Evolutionary conservation across 306 rosid species (phyloP).

Genomic region (Pyrus pyrifolia): DNA sequence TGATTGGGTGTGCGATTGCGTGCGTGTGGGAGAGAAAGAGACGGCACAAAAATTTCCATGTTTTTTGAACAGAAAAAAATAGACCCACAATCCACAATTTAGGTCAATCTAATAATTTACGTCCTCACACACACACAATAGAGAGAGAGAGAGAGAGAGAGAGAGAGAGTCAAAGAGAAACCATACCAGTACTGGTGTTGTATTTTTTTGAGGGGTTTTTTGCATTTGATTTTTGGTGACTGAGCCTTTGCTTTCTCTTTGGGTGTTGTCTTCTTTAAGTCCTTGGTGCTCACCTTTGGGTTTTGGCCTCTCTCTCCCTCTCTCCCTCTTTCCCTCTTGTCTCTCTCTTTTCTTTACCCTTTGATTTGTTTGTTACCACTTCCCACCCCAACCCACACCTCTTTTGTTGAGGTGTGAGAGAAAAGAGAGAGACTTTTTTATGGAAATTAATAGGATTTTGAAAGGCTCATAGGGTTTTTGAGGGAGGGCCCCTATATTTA

Average conservation of each 20-base stretch:
- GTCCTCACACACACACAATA: background rate
- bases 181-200: slow-evolving; percentile 17
- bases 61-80: slow-evolving; percentile 7
- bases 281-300: slow-evolving; percentile 12
- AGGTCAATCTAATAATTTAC: slow-evolving; percentile 5
- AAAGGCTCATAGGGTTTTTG: slow-evolving; percentile 12
- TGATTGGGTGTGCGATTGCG: background rate
- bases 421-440: slow-evolving; percentile 11
- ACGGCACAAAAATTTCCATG: slow-evolving; percentile 23
- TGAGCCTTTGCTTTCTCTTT: background rate
- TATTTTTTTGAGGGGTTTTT: background rate
- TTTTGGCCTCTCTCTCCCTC: background rate
- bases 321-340: background rate
- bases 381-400: background rate
- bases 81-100: slow-evolving; percentile 5
- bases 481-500: slow-evolving; percentile 10
- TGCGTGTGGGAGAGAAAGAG: slow-evolving; percentile 6
- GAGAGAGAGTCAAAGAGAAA: background rate
- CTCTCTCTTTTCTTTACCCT: background rate
- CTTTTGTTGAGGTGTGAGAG: background rate
- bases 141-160: background rate
- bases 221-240: slow-evolving; percentile 9
- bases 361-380: background rate
- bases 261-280: background rate
- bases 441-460: slow-evolving; percentile 3